Evolutionary conservation across 179 eudicot species (phyloP).

Genomic region (Drosera spatulata): DNA sequence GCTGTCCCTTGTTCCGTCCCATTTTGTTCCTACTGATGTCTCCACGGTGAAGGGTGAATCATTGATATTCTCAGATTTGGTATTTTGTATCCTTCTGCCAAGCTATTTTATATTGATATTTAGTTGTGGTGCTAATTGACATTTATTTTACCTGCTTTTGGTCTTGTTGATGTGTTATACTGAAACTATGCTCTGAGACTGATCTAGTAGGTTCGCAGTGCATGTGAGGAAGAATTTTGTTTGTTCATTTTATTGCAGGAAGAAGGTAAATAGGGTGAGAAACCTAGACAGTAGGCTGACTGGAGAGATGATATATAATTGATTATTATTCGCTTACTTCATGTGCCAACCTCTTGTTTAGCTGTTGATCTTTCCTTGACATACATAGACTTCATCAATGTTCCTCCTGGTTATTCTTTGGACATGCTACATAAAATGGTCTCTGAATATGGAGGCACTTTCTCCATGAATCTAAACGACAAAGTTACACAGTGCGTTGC

Average conservation of each 20-base stretch:
- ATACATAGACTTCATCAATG: conserved; percentile 58
- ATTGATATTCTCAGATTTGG: conserved; percentile 50
- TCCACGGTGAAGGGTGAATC: conserved; percentile 77
- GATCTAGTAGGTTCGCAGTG: too few species aligned
- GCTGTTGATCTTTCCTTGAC: conserved; percentile 23
- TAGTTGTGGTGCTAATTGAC: neutral
- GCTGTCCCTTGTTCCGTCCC: conserved; percentile 61
- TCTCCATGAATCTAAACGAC: conserved; percentile 85
- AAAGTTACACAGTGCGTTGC: conserved; percentile 88
- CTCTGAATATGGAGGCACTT: conserved; percentile 87
- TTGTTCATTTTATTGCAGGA: too few species aligned
- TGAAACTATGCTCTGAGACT: too few species aligned
- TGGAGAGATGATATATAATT: too few species aligned
- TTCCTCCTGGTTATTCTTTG: conserved; percentile 48
- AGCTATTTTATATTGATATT: neutral
- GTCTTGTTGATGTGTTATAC: too few species aligned
- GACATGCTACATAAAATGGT: conserved; percentile 80
- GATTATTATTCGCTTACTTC: neutral
- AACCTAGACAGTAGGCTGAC: too few species aligned
- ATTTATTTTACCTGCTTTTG: too few species aligned
- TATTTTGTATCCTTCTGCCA: conserved; percentile 50
- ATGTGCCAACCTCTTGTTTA: neutral
- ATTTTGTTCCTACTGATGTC: conserved; percentile 74
- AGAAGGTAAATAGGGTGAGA: too few species aligned
- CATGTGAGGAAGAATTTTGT: too few species aligned